phyloP scores from a whole-genome alignment of 164 flowering plant species.

The Cinnamomum chago region DNA sequence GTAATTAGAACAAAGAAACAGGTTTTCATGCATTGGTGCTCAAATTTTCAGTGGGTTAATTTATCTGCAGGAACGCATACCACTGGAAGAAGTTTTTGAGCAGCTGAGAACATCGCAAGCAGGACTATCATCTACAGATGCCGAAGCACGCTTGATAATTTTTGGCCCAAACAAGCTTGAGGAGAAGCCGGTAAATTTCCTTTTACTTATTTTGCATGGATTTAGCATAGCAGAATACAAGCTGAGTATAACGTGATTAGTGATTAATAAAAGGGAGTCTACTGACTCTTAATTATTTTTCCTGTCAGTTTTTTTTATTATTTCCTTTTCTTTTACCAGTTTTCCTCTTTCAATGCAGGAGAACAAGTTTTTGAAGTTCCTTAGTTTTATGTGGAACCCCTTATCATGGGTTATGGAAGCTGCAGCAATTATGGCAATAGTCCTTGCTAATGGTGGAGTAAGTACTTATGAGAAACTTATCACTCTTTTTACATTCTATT shows the following conservation, averaged over 20 bases:
- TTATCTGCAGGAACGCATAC: conserved; percentile 55
- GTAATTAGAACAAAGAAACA: not conserved
- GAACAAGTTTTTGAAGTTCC: conserved; percentile 81
- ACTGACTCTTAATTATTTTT: not conserved
- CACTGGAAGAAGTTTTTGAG: conserved; percentile 76
- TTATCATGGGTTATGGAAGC: conserved; percentile 59
- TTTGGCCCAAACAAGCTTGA: conserved; percentile 82
- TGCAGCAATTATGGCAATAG: conserved; percentile 52
- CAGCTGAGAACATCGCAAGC: conserved; percentile 49
- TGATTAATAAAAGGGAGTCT: not conserved
- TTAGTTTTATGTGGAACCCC: conserved; percentile 93
- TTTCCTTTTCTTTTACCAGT: not conserved
- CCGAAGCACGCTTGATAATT: conserved; percentile 46
- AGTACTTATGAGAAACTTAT: conserved; percentile 22
- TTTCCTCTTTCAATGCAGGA: conserved; percentile 43
- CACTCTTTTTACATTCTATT: conserved; percentile 7
- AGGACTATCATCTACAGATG: conserved; percentile 78
- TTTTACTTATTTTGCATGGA: not conserved
- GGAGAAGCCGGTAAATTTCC: conserved; percentile 56
- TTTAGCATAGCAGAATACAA: not conserved
- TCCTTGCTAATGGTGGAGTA: conserved; percentile 87
- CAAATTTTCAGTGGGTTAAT: not conserved
- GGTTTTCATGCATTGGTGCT: conserved; percentile 1
- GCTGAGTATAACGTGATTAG: not conserved
- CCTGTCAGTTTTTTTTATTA: not conserved